These are phyloP conservation scores for Phytophthora pseudosyringae DNA, from an alignment of 352 stramenopile genomes.

Conservation along the genomic window DNA sequence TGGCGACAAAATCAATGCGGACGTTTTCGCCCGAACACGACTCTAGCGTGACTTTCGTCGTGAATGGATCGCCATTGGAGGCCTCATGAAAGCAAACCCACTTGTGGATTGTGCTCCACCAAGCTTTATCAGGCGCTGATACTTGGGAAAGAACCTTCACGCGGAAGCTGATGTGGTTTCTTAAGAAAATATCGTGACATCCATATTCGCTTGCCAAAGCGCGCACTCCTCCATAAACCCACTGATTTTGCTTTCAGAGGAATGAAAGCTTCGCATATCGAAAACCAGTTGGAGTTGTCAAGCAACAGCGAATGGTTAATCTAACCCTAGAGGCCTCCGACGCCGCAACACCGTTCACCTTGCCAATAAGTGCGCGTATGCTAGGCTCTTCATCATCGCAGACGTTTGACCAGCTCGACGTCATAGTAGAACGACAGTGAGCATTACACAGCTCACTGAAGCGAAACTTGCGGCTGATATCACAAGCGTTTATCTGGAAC, in stretches of 20 bases:
- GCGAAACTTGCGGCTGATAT: not conserved
- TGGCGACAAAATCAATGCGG: not conserved
- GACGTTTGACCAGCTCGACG: constrained; percentile 1
- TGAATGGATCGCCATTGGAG: not conserved
- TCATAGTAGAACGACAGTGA: not conserved
- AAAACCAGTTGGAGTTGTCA: not conserved
- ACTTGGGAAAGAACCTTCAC: not conserved
- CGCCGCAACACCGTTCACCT: not conserved
- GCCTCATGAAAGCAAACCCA: not conserved
- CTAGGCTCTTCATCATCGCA: not conserved
- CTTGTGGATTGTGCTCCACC: constrained; percentile 3
- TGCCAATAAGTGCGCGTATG: not conserved
- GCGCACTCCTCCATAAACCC: not conserved
- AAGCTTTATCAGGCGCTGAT: not conserved
- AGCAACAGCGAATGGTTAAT: not conserved
- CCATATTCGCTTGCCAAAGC: not conserved
- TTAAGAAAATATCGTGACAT: constrained; percentile 2
- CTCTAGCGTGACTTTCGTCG: constrained; percentile 1
- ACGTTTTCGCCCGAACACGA: not conserved
- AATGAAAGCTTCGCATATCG: not conserved
- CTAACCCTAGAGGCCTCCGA: not conserved
- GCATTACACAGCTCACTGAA: not conserved
- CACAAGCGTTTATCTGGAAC: not conserved
- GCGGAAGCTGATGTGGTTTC: not conserved
- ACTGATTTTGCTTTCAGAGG: not conserved